Evolutionary conservation across 345 rosid genomes (phyloP).

Genomic region (Dimocarpus longan): DNA sequence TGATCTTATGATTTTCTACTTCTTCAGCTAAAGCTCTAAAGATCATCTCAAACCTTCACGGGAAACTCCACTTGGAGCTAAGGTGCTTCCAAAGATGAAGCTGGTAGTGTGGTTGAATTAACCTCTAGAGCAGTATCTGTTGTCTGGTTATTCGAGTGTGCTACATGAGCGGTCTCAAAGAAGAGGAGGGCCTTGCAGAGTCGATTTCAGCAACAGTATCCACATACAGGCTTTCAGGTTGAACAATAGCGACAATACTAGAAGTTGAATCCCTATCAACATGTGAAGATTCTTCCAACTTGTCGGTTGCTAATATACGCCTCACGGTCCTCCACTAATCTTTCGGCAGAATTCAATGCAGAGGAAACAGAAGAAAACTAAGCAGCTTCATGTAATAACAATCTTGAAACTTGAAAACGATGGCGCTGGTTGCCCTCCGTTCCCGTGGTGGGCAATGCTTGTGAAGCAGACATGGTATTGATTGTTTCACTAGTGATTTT

Average conservation of each 20-base stretch:
- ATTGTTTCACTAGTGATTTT: slow-evolving; percentile 21
- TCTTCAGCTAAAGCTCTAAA: neutral
- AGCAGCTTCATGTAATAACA: slow-evolving; percentile 31
- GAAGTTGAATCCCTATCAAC: slow-evolving; percentile 32
- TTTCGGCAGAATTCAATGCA: slow-evolving; percentile 41
- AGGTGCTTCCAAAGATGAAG: slow-evolving; percentile 48
- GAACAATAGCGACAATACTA: slow-evolving; percentile 14
- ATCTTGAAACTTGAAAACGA: slow-evolving; percentile 32
- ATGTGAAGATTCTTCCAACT: slow-evolving; percentile 29
- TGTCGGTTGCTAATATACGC: slow-evolving; percentile 35
- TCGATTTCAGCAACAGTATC: slow-evolving; percentile 28
- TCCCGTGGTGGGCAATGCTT: slow-evolving; percentile 3
- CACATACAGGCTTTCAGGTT: slow-evolving; percentile 24
- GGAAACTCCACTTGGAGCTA: slow-evolving; percentile 35
- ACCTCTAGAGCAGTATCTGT: slow-evolving; percentile 35
- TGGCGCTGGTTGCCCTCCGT: slow-evolving; percentile 17
- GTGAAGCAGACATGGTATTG: slow-evolving; percentile 16
- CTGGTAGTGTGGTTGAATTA: slow-evolving; percentile 36
- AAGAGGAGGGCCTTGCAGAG: slow-evolving; percentile 14
- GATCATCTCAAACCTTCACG: slow-evolving; percentile 50
- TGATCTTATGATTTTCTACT: neutral
- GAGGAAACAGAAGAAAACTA: slow-evolving; percentile 40
- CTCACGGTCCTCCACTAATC: slow-evolving; percentile 38
- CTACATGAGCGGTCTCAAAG: slow-evolving; percentile 19
- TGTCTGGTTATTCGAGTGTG: slow-evolving; percentile 29